These are phyloP conservation scores for Claviceps sp. DNA, from an alignment of 2,329 filamentous ascomycete species.

Conservation along the genomic window DNA sequence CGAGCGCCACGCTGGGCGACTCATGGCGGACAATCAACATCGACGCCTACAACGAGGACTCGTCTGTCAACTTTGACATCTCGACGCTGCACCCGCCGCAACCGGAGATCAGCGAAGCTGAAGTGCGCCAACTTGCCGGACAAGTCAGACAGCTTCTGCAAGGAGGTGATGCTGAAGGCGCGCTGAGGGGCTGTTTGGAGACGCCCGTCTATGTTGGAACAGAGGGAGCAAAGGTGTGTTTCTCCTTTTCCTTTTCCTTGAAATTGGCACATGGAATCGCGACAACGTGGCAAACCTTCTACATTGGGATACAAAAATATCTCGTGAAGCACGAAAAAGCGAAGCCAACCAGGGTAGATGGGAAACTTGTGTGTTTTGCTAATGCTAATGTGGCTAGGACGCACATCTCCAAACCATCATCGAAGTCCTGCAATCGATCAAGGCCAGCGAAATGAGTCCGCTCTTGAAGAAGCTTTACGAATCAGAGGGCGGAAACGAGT, in stretches of 20 bases:
- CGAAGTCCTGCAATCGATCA: slow-evolving; percentile 91
- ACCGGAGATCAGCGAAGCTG: slow-evolving; percentile 60
- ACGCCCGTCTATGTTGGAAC: slow-evolving; percentile 61
- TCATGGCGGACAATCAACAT: slow-evolving; percentile 86
- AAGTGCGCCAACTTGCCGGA: slow-evolving; percentile 62
- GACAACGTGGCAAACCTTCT: neutral
- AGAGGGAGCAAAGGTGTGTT: slow-evolving; percentile 41
- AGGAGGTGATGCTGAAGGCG: slow-evolving; percentile 77
- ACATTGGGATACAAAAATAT: neutral
- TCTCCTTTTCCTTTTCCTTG: neutral
- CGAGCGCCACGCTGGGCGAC: slow-evolving; percentile 44
- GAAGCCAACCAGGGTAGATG: no score
- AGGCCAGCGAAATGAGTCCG: slow-evolving; percentile 88
- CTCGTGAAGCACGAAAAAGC: no score
- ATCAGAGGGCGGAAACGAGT: slow-evolving; percentile 67
- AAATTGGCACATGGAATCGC: neutral
- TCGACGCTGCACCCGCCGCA: slow-evolving; percentile 67
- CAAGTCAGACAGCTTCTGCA: slow-evolving; percentile 82
- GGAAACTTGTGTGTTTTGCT: neutral
- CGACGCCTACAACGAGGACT: slow-evolving; percentile 81
- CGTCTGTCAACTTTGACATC: slow-evolving; percentile 80
- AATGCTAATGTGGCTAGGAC: slow-evolving; percentile 40
- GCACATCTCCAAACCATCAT: slow-evolving; percentile 76
- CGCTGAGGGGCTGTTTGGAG: slow-evolving; percentile 71
- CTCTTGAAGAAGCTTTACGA: slow-evolving; percentile 71